phyloP scores from a whole-genome alignment of 495 filamentous ascomycete species.

The Thozetella sp. region DNA sequence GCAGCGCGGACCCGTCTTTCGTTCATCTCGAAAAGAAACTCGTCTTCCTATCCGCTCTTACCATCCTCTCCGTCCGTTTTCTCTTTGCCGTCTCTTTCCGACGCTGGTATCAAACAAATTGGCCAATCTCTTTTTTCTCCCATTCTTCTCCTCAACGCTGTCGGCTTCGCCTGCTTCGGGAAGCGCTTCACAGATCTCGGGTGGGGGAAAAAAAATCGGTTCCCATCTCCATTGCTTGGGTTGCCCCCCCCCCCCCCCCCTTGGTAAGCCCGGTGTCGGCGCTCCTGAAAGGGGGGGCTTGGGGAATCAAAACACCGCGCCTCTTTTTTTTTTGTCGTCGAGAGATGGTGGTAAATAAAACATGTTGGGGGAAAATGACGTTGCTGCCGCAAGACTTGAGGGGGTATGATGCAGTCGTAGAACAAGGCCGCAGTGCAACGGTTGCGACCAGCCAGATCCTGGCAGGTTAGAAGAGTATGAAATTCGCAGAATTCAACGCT shows the following conservation, averaged over 20 bases:
- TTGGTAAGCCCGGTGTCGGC: constrained; percentile 1
- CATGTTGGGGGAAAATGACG: constrained; percentile 21
- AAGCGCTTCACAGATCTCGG: background rate
- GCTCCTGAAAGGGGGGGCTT: background rate
- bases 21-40: background rate
- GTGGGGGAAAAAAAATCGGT: constrained; percentile 9
- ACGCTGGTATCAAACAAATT: constrained; percentile 3
- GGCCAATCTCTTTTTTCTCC: constrained; percentile 28
- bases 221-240: constrained; percentile 13
- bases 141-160: background rate
- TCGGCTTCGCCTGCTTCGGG: background rate
- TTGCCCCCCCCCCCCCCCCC: constrained; percentile 6
- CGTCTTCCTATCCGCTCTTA: constrained; percentile 6
- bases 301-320: constrained; percentile 8
- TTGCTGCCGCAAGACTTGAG: constrained; percentile 17
- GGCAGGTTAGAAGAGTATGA: constrained; percentile 13
- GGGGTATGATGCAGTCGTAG: constrained; percentile 11
- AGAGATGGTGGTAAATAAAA: constrained; percentile 1
- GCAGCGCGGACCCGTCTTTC: constrained; percentile 10
- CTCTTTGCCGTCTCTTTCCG: constrained; percentile 4
- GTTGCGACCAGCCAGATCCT: background rate
- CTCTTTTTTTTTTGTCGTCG: constrained; percentile 21
- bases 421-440: background rate
- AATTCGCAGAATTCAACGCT: constrained; percentile 36
- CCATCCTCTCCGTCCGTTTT: constrained; percentile 4